Conservation (phyloP, 1,139 yeast species). For the Scheffersomyces parashehatae region DNA sequence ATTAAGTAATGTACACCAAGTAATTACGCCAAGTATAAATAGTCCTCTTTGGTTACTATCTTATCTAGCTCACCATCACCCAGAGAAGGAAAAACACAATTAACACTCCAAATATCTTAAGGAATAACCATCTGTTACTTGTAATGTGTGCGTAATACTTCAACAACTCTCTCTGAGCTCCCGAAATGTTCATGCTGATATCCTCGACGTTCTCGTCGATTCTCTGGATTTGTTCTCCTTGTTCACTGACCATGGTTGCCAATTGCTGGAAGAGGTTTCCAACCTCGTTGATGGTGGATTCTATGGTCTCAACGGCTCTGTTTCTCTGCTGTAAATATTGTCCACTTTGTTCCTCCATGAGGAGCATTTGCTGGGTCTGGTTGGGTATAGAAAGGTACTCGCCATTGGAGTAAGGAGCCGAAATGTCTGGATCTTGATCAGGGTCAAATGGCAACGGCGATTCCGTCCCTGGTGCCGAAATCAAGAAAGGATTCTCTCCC, state of each 20-base stretch:
- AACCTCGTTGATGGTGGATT: slow-evolving; percentile 92
- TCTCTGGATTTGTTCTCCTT: slow-evolving; percentile 92
- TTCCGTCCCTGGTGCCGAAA: slow-evolving; percentile 15
- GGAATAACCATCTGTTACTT: slow-evolving; percentile 88
- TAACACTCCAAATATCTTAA: slow-evolving; percentile 85
- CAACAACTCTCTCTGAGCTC: slow-evolving; percentile 91
- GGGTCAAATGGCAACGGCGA: slow-evolving; percentile 32
- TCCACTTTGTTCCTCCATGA: slow-evolving; percentile 75
- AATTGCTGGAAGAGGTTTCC: slow-evolving; percentile 93
- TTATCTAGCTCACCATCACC: slow-evolving; percentile 65
- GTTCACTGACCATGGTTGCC: slow-evolving; percentile 97
- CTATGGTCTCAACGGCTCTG: slow-evolving; percentile 93
- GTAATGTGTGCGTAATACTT: slow-evolving; percentile 88
- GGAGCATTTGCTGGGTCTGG: slow-evolving; percentile 71
- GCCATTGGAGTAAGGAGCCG: slow-evolving; percentile 30
- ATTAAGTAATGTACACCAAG: no score
- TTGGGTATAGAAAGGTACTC: slow-evolving; percentile 63
- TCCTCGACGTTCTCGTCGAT: slow-evolving; percentile 96
- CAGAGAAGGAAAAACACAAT: slow-evolving; percentile 74
- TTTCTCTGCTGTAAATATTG: slow-evolving; percentile 81
- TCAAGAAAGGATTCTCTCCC: slow-evolving; percentile 47
- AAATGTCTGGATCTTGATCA: slow-evolving; percentile 35
- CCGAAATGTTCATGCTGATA: slow-evolving; percentile 80
- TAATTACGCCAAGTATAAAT: no score
- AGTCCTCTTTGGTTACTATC: no score